These are phyloP conservation scores for Mrakia hoshinonis DNA, from an alignment of 768 basidiomycete species.

Conservation along the genomic window DNA sequence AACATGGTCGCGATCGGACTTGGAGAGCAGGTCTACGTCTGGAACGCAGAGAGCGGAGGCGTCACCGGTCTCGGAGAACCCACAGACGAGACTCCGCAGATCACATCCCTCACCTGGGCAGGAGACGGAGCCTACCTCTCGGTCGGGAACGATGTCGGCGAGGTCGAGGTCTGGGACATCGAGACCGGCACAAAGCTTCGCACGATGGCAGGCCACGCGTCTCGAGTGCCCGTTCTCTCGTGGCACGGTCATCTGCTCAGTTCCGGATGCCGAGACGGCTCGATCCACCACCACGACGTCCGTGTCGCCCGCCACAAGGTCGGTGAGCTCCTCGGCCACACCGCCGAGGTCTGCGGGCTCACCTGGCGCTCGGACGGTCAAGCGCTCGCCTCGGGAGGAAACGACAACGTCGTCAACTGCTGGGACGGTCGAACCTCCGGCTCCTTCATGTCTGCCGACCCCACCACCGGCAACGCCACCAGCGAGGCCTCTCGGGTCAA, in stretches of 20 bases:
- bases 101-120: constrained; percentile 42
- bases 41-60: constrained; percentile 80
- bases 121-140: constrained; percentile 59
- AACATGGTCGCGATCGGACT: constrained; percentile 87
- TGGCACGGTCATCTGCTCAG: constrained; percentile 83
- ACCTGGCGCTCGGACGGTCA: constrained; percentile 44
- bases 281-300: constrained; percentile 95
- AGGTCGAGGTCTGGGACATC: constrained; percentile 92
- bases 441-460: constrained; percentile 34
- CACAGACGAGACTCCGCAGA: constrained; percentile 32
- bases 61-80: constrained; percentile 59
- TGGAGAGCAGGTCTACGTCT: constrained; percentile 77
- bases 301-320: constrained; percentile 78
- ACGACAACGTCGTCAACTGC: constrained; percentile 95
- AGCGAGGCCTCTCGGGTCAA: constrained; percentile 31
- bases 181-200: constrained; percentile 68
- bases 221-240: constrained; percentile 70
- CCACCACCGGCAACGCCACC: constrained; percentile 7
- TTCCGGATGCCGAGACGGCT: constrained; percentile 85
- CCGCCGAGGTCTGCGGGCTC: constrained; percentile 52
- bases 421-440: constrained; percentile 58
- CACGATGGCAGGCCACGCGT: constrained; percentile 76
- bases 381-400: constrained; percentile 78
- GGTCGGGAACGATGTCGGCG: constrained; percentile 68
- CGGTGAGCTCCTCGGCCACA: constrained; percentile 79